Base-by-base conservation (phyloP, 2,329 filamentous ascomycete genomes). In the Epichloe uncinata region DNA sequence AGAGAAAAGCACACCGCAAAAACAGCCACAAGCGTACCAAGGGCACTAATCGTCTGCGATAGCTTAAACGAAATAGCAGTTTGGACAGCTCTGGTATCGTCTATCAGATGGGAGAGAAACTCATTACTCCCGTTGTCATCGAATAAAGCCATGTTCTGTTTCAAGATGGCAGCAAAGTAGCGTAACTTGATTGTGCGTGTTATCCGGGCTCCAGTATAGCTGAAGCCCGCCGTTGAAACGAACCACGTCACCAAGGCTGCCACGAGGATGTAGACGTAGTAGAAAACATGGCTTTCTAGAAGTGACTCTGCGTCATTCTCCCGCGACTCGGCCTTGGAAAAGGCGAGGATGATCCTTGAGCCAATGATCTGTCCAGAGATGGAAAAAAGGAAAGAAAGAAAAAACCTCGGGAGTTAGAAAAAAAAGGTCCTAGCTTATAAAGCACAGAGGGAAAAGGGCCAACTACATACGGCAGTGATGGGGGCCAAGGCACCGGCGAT, bases 171-270 rank as follows among this genome's bases (percentile, higher is more conserved):
- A 40, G 60, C 53, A 44, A 66, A 47, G 38, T 41, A 47, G 4
- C 44, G 49, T 3, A 50, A 42, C 18, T 37, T 50, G 44, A 50
- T 50, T 15, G 18, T 16, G 2, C 30, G 33, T 2, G 44, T 30
- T 13, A 50, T 47, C 4, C 49, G 20, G 20, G 49, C 35, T 16
- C 49, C 49, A 16, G 49, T 37, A 15, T 50, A 36, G 9, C 20
- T 35, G 26, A 50, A 50, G 20, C 49, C 49, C 50, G 49, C 64
- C 51, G 36, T 60, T 62, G 33, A 57, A 57, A 2, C 64, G 62
- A 5, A 68, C 57, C 38, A 68, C 60, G 51, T 60, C 12, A 58
- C 52, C 48, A 69, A 61, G 16, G 65, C 63, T 43, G 64, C 63
- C 48, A 64, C 52, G 54, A 66, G 34, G 36, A 50, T 47, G 37